phyloP scores from a whole-genome alignment of 1,284 basidiomycete genomes.

The Papiliotrema laurentii region DNA sequence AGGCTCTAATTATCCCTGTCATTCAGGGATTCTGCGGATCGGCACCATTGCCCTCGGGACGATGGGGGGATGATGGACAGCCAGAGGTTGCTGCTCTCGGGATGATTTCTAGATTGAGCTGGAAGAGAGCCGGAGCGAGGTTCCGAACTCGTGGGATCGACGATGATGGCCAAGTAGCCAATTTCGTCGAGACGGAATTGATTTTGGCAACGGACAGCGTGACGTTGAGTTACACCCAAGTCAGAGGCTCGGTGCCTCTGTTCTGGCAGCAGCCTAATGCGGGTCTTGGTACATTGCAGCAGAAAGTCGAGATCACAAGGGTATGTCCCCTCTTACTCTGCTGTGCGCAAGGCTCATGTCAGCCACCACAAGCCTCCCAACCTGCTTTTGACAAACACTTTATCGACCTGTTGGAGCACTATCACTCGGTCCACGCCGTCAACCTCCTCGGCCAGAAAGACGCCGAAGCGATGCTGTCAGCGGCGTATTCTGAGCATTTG shows the following conservation, averaged over 20 bases:
- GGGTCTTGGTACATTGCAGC: conserved; percentile 74
- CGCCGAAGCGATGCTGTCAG: conserved; percentile 79
- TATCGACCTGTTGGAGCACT: conserved; percentile 74
- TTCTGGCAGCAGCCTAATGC: conserved; percentile 96
- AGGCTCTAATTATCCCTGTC: conserved; percentile 58
- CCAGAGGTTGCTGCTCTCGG: conserved; percentile 55
- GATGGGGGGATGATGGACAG: conserved; percentile 51
- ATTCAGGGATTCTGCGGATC: conserved; percentile 88
- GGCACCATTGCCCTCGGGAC: conserved; percentile 48
- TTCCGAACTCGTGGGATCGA: conserved; percentile 97
- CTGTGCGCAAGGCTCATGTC: conserved; percentile 47
- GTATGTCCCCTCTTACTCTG: conserved; percentile 22
- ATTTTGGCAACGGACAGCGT: conserved; percentile 78
- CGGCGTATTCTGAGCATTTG: conserved; percentile 75
- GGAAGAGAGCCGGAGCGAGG: conserved; percentile 92
- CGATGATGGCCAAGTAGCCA: conserved; percentile 94
- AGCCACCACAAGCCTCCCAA: conserved; percentile 85
- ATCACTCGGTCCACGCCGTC: conserved; percentile 73
- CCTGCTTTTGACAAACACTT: conserved; percentile 96
- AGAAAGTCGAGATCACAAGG: conserved; percentile 75
- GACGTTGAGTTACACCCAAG: conserved; percentile 84
- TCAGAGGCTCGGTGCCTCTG: conserved; percentile 89
- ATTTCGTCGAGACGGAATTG: conserved; percentile 97
- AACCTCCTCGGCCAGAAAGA: conserved; percentile 87
- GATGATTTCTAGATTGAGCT: conserved; percentile 80